A percentile compares a stretch with the other conserved stretches of the same genome.
These are phyloP conservation scores for Trypanosoma mega DNA, from an alignment of 208 protist species.

Conservation along the genomic window DNA sequence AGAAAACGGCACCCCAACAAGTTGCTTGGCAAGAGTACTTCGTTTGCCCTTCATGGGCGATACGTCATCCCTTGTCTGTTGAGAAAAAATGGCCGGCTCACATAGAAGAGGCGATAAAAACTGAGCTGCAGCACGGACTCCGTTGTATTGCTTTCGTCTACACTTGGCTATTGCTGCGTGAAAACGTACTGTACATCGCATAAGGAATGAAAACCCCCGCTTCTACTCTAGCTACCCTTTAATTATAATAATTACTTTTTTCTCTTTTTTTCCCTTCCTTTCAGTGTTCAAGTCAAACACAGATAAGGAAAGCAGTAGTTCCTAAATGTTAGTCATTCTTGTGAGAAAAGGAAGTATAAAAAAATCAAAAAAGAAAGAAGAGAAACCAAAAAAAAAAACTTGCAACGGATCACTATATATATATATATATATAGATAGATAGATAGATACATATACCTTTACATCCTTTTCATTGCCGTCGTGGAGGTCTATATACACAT, in stretches of 20 bases:
- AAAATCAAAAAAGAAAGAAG: neutral
- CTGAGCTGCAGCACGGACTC: constrained; percentile 19
- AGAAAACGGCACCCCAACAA: constrained; percentile 24
- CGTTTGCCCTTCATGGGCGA: no score
- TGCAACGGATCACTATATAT: no score
- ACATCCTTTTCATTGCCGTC: neutral
- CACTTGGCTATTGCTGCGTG: constrained; percentile 2
- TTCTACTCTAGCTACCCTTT: neutral
- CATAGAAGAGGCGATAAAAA: constrained; percentile 17
- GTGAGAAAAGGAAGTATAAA: neutral
- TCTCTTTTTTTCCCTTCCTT: neutral
- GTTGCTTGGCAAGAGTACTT: neutral
- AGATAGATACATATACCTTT: neutral
- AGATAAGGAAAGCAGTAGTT: neutral
- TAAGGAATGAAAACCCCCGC: no score
- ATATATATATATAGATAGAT: neutral
- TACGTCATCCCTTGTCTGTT: no score
- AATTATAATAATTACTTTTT: neutral
- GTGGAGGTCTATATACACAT: constrained; percentile 9
- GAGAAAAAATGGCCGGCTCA: no score
- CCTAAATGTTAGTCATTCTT: neutral
- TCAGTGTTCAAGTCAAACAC: neutral
- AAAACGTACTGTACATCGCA: constrained; percentile 14
- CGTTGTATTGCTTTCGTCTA: constrained; percentile 28
- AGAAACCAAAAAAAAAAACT: neutral